Evolutionary conservation across 225 moss, liverwort and hornwort genomes (phyloP), one percentile per base, ranked within the genome.

Genomic region (Pseudisothecium myosuroides): DNA sequence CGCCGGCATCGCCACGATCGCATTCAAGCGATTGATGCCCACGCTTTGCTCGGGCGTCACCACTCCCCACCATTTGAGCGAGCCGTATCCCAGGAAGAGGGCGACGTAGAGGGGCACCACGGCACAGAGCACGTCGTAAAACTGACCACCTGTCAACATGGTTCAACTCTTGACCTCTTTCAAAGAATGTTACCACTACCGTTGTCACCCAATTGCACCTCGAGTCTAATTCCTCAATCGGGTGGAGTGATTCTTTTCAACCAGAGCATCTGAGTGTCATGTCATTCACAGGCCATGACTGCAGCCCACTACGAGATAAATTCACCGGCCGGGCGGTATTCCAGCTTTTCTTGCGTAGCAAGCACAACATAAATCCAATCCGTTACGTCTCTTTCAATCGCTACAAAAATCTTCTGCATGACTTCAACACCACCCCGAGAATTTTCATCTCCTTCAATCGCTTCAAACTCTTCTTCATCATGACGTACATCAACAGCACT

Each of bases 81-180:
- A 91, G 13, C 86, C 94, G 89, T 94, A 94, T 34, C 94, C 94
- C 43, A 94, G 81, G 49, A 93, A 86, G 20, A 94, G 60, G 36
- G 92, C 91, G 11, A 92, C 81, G 71, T 94, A 93, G n/a, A 94
- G 92, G 45, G 94, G 94, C 66, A 90, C 91, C 88, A 94, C 94
- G 27, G 93, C 93, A 73, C 92, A 90, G 32, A 94, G 47, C 52
- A 94, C 92, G 61, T 90, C 91, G 86, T 94, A 94, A 50, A 93
- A 92, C 72, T 94, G 93, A 37, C 81, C 92, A 0, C 91, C 93
- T 16, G 91, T 83, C 92, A 94, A 90, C 93, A 93, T 93, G 66
- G 16, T 45, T 41, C n/a, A n/a, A n/a, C n/a, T n/a, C n/a, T n/a
- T 54, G 79, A 58, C 76, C 83, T 61, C 60, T n/a, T 21, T 13